Evolutionary conservation across 306 rosid species (phyloP).

Genomic region (Pyrus bretschneideri): DNA sequence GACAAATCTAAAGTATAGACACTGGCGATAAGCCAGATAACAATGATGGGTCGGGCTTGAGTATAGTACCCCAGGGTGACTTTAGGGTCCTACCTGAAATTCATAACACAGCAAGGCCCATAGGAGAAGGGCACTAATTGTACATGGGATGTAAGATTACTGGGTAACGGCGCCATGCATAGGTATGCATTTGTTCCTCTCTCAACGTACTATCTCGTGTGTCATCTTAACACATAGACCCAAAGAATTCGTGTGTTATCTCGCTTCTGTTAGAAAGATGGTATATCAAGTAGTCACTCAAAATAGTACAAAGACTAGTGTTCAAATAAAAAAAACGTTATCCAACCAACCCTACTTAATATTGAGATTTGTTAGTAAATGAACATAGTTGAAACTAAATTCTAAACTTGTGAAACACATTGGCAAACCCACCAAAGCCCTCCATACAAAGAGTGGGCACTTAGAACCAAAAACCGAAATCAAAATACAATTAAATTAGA

Average conservation of each 20-base stretch:
- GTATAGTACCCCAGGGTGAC: neutral
- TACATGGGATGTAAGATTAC: neutral
- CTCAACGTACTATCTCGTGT: neutral
- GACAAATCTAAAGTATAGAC: neutral
- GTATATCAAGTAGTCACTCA: too few relatives aligned
- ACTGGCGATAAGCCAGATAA: neutral
- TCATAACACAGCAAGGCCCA: neutral
- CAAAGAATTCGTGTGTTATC: neutral
- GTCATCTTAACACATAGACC: neutral
- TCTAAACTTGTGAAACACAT: neutral
- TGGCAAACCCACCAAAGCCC: neutral
- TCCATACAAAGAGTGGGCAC: neutral
- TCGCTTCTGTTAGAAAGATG: too few relatives aligned
- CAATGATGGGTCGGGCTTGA: neutral
- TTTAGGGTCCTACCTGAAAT: neutral
- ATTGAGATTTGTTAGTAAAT: neutral
- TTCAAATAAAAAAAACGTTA: neutral
- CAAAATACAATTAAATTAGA: too few relatives aligned
- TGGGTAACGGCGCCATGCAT: neutral
- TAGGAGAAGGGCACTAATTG: neutral
- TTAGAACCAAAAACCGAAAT: too few relatives aligned
- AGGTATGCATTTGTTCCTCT: neutral
- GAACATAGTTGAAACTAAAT: neutral
- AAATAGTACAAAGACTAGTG: neutral
- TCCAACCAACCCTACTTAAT: neutral